A percentile compares a stretch with the other conserved stretches of the same genome.
These are phyloP conservation scores for Leccinum aurantiacum DNA, from an alignment of 768 basidiomycete species.

Conservation along the genomic window DNA sequence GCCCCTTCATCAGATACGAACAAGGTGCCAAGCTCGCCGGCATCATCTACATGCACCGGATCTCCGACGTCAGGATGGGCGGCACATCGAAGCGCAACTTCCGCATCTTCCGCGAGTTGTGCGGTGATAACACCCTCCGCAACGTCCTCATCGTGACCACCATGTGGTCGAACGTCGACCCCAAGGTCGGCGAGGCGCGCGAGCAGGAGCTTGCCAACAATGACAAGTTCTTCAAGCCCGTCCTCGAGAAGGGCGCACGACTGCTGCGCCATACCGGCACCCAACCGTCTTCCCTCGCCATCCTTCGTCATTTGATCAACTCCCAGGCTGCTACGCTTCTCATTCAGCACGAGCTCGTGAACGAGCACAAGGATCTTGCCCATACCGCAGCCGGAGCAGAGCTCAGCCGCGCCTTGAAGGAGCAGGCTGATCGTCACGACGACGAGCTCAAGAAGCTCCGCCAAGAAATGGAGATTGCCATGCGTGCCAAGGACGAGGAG, in stretches of 20 bases:
- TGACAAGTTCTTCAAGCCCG: slow-evolving; percentile 52
- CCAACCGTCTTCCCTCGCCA: slow-evolving; percentile 39
- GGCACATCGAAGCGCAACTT: slow-evolving; percentile 53
- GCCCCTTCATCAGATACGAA: slow-evolving; percentile 26
- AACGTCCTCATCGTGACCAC: slow-evolving; percentile 55
- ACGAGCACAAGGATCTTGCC: slow-evolving; percentile 45
- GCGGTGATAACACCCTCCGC: slow-evolving; percentile 48
- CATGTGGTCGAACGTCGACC: slow-evolving; percentile 49
- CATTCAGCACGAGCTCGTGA: slow-evolving; percentile 58
- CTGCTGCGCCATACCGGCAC: slow-evolving; percentile 44
- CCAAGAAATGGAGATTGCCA: slow-evolving; percentile 46
- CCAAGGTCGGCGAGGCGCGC: slow-evolving; percentile 39
- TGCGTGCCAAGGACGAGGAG: slow-evolving; percentile 47
- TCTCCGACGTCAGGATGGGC: slow-evolving; percentile 50
- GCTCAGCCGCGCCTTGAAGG: slow-evolving; percentile 48
- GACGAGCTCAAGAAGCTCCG: slow-evolving; percentile 49
- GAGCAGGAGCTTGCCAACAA: slow-evolving; percentile 45
- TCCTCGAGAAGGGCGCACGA: slow-evolving; percentile 47
- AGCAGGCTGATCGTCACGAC: slow-evolving; percentile 45
- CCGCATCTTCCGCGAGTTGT: slow-evolving; percentile 51
- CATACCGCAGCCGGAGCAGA: slow-evolving; percentile 56
- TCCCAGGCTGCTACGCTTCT: slow-evolving; percentile 43
- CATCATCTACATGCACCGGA: slow-evolving; percentile 57
- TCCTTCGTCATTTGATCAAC: slow-evolving; percentile 44
- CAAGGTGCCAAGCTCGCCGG: slow-evolving; percentile 45